phyloP scores from a whole-genome alignment of 306 rosid species.

The Vachellia collinsii region DNA sequence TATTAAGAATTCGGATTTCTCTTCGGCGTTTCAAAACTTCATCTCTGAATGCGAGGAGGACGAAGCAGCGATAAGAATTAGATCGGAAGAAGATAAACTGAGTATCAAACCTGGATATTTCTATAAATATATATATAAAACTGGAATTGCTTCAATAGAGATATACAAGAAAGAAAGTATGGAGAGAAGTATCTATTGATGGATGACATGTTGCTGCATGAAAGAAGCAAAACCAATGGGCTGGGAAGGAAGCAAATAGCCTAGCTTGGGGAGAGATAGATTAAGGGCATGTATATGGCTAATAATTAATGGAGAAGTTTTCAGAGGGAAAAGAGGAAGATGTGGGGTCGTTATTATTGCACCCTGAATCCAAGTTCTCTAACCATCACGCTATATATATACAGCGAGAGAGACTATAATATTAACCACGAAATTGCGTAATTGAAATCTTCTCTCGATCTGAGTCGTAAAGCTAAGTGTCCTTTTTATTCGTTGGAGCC shows the following conservation, averaged over 20 bases:
- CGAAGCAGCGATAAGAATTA: neutral
- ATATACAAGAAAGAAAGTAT: neutral
- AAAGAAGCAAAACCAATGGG: conserved; percentile 52
- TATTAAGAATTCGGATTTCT: neutral
- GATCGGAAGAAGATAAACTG: neutral
- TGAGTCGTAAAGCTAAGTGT: conserved; percentile 46
- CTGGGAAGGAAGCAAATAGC: conserved; percentile 35
- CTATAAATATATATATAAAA: neutral
- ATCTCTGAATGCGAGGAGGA: neutral
- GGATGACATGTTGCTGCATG: conserved; percentile 33
- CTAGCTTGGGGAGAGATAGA: conserved; percentile 8
- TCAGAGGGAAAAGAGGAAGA: conserved; percentile 60
- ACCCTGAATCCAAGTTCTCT: conserved; percentile 47
- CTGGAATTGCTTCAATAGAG: neutral
- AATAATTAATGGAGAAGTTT: conserved; percentile 46
- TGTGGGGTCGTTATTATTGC: conserved; percentile 71
- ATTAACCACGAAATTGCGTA: conserved; percentile 83
- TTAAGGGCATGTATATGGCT: conserved; percentile 36
- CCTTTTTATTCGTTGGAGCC: conserved; percentile 71
- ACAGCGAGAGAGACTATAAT: conserved; percentile 14
- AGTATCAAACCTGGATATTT: neutral
- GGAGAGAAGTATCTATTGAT: conserved; percentile 5
- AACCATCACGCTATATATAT: neutral
- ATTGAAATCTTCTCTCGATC: conserved; percentile 76
- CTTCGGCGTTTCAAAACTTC: neutral